Evolutionary conservation across 2,329 filamentous ascomycete genomes (phyloP).

Genomic region (Graphium sp.): DNA sequence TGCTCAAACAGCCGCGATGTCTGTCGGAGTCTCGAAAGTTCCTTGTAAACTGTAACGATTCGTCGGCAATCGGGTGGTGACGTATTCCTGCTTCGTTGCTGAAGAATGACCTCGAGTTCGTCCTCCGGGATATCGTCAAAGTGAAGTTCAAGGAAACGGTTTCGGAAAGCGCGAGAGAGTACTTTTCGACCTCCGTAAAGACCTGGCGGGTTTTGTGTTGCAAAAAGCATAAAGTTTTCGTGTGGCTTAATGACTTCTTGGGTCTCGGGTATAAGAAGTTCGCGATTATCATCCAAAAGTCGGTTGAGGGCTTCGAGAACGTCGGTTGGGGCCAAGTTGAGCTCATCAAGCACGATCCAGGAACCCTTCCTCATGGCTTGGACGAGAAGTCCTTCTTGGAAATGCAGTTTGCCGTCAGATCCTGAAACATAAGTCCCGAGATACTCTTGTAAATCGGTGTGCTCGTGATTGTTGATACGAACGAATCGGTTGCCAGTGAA

Average conservation of each 20-base stretch:
- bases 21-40: slow-evolving; percentile 78
- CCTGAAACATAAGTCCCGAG: slow-evolving; percentile 86
- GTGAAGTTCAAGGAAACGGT: slow-evolving; percentile 90
- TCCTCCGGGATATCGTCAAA: slow-evolving; percentile 96
- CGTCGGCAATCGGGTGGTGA: slow-evolving; percentile 80
- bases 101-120: slow-evolving; percentile 81
- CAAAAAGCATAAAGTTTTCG: slow-evolving; percentile 92
- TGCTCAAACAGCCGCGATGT: slow-evolving; percentile 88
- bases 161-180: slow-evolving; percentile 85
- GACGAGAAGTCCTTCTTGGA: slow-evolving; percentile 87
- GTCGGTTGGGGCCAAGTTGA: slow-evolving; percentile 93
- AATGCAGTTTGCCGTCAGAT: slow-evolving; percentile 66
- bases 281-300: slow-evolving; percentile 87
- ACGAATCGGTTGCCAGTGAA: slow-evolving; percentile 94
- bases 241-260: slow-evolving; percentile 88
- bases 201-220: slow-evolving; percentile 91
- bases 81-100: slow-evolving; percentile 70
- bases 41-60: slow-evolving; percentile 88
- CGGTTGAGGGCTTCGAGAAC: slow-evolving; percentile 93
- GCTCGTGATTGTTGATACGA: slow-evolving; percentile 98
- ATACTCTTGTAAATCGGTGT: slow-evolving; percentile 96
- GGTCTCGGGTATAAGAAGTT: slow-evolving; percentile 89
- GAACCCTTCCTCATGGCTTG: slow-evolving; percentile 83
- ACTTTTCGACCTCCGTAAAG: slow-evolving; percentile 90
- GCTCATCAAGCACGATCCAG: slow-evolving; percentile 95